phyloP scores from a whole-genome alignment of 352 stramenopile genomes.

The Thalassiosira ordinaria region DNA sequence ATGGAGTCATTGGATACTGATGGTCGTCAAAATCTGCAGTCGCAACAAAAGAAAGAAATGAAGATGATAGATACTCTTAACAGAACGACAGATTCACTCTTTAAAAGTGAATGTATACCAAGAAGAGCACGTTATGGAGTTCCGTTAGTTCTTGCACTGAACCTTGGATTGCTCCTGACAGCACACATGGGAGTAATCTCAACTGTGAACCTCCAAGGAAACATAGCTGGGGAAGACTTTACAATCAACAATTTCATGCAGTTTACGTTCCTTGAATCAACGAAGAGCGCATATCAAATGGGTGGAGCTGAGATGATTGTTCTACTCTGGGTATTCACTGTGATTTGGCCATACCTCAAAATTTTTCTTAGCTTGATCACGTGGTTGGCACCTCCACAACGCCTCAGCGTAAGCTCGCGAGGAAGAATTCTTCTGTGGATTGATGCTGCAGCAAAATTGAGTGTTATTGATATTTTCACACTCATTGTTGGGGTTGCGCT shows the following conservation, averaged over 20 bases:
- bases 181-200: slow-evolving; percentile 51
- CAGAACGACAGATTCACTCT: slow-evolving; percentile 41
- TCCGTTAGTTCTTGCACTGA: slow-evolving; percentile 44
- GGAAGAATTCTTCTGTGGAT: slow-evolving; percentile 57
- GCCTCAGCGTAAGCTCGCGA: slow-evolving; percentile 36
- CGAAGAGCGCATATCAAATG: slow-evolving; percentile 41
- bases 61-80: slow-evolving; percentile 38
- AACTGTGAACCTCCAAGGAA: slow-evolving; percentile 41
- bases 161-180: slow-evolving; percentile 48
- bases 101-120: slow-evolving; percentile 31
- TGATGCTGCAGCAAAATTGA: slow-evolving; percentile 54
- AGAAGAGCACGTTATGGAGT: slow-evolving; percentile 44
- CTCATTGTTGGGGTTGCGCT: slow-evolving; percentile 49
- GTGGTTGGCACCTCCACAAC: slow-evolving; percentile 49
- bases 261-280: slow-evolving; percentile 52
- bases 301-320: slow-evolving; percentile 56
- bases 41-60: slow-evolving; percentile 40
- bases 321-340: slow-evolving; percentile 53
- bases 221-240: slow-evolving; percentile 50
- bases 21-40: slow-evolving; percentile 24
- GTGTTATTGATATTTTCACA: slow-evolving; percentile 62
- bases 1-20: slow-evolving; percentile 28
- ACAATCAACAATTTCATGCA: slow-evolving; percentile 52
- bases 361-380: slow-evolving; percentile 30
- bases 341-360: slow-evolving; percentile 65